Base-by-base conservation (phyloP, 805 yeast species). In the Candida ponderosae region DNA sequence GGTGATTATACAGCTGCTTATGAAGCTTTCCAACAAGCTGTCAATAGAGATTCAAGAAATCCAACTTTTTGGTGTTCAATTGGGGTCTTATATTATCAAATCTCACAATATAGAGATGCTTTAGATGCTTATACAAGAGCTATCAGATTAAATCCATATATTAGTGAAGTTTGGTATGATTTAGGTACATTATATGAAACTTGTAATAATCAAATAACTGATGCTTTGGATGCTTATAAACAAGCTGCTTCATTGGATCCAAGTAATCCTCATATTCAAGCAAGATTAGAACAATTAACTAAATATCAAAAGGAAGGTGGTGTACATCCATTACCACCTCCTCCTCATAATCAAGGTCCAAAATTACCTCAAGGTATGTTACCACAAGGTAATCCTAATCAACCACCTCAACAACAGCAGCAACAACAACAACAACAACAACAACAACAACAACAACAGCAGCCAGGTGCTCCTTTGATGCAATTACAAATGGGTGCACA, bases 1-100 rank as follows among this genome's bases (percentile, higher is more conserved):
- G 88, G 85, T 46, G 96, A 90, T 59, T 93, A 88, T 65, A 82
- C 93, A 42, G 88, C 93, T 35, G 97, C 98, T 2, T 93, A 90
- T 62, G 97, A 93, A 56, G 94, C 97, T 0, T 93, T 90, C 74
- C 98, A 93, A 65, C 97, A 89, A 59, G 97, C 97, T 11, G 98
- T 93, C 41, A 93, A 93, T 60, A 75, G 96, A 45, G 97, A 93
- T 60, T 82, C 95, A 29, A 75, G 97, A 58, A 93, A 93, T 60
- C 97, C 98, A 40, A 93, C 97, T 2, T 93, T 93, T 68, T 93
- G 98, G 98, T 84, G 94, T 50, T 81, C 89, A 26, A 83, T 84
- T 53, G 98, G 98, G 58, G 98, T 93, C 14, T 70, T 93, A 40
- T 93, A 93, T 64, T 93, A 90, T 62, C 97, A 93, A 63, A 90